A percentile compares a stretch with the other conserved stretches of the same genome.
Conservation (phyloP, 2,329 filamentous ascomycete genomes). For the Chaetomium sp. region DNA sequence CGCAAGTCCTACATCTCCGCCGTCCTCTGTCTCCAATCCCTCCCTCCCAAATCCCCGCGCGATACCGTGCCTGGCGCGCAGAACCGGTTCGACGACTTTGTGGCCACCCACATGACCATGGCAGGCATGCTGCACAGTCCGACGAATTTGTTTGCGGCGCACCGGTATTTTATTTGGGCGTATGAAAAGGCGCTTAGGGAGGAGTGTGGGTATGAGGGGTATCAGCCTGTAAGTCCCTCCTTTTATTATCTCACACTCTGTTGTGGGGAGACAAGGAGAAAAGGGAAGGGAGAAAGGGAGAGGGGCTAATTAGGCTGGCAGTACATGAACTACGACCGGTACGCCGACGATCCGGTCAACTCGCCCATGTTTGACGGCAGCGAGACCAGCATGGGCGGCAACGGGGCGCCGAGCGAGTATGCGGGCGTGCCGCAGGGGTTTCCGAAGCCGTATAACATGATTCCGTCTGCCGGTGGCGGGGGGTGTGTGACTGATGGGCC, state of each 20-base stretch:
- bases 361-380: slow-evolving; percentile 51
- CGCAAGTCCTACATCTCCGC: slow-evolving; percentile 25
- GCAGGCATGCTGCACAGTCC: slow-evolving; percentile 24
- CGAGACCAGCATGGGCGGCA: slow-evolving; percentile 42
- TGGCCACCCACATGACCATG: slow-evolving; percentile 29
- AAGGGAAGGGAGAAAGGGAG: not conserved
- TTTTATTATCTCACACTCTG: not conserved
- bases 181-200: slow-evolving; percentile 31
- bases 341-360: slow-evolving; percentile 39
- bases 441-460: slow-evolving; percentile 32
- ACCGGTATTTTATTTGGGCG: slow-evolving; percentile 28
- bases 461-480: slow-evolving; percentile 44
- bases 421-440: slow-evolving; percentile 25
- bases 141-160: slow-evolving; percentile 26
- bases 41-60: slow-evolving; percentile 21
- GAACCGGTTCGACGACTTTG: slow-evolving; percentile 29
- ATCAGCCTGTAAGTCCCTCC: slow-evolving; percentile 28
- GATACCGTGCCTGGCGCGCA: slow-evolving; percentile 24
- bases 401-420: slow-evolving; percentile 31
- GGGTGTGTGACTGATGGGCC: slow-evolving; percentile 48
- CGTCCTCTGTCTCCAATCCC: slow-evolving; percentile 26
- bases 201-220: slow-evolving; percentile 31
- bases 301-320: slow-evolving; percentile 16
- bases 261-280: not conserved
- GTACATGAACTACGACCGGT: slow-evolving; percentile 48